Evolutionary conservation across 2,329 filamentous ascomycete genomes (phyloP).

Genomic region (Zymoseptoria pseudotritici): DNA sequence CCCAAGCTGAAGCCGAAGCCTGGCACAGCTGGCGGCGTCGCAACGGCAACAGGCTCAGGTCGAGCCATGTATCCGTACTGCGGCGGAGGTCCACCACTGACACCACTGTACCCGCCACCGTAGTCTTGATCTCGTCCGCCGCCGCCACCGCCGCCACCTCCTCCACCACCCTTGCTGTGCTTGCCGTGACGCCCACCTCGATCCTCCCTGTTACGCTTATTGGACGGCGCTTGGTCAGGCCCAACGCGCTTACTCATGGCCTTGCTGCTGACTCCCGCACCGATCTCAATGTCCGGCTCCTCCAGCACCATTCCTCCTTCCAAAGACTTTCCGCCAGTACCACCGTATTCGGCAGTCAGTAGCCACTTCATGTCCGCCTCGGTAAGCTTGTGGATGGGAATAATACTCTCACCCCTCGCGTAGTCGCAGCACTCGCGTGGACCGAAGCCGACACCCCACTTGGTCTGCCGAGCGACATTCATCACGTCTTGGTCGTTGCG

Average conservation of each 20-base stretch:
- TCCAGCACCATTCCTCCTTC: slow-evolving; percentile 82
- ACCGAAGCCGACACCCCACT: slow-evolving; percentile 96
- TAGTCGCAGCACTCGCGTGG: slow-evolving; percentile 97
- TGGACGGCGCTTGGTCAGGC: slow-evolving; percentile 25
- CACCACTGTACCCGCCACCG: slow-evolving; percentile 17
- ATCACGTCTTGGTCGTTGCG: slow-evolving; percentile 64
- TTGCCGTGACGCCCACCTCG: slow-evolving; percentile 22
- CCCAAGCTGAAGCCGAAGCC: slow-evolving; percentile 32
- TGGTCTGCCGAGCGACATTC: slow-evolving; percentile 62
- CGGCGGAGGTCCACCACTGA: slow-evolving; percentile 11
- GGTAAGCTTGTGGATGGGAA: slow-evolving; percentile 85
- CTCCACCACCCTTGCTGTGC: slow-evolving; percentile 24
- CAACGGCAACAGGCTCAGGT: slow-evolving; percentile 33
- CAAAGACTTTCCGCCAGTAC: slow-evolving; percentile 76
- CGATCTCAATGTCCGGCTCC: slow-evolving; percentile 97
- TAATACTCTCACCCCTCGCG: slow-evolving; percentile 80
- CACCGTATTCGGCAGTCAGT: slow-evolving; percentile 84
- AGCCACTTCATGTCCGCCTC: slow-evolving; percentile 98
- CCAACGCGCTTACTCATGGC: slow-evolving; percentile 33
- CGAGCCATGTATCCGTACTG: slow-evolving; percentile 20
- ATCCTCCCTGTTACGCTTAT: slow-evolving; percentile 18
- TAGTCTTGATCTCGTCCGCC: slow-evolving; percentile 17
- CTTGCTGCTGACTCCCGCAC: slow-evolving; percentile 93
- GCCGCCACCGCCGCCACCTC: slow-evolving; percentile 25
- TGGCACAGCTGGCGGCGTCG: slow-evolving; percentile 34